These are phyloP conservation scores for Penicillium robsamsonii DNA, from an alignment of 495 filamentous ascomycete species.

Conservation along the genomic window DNA sequence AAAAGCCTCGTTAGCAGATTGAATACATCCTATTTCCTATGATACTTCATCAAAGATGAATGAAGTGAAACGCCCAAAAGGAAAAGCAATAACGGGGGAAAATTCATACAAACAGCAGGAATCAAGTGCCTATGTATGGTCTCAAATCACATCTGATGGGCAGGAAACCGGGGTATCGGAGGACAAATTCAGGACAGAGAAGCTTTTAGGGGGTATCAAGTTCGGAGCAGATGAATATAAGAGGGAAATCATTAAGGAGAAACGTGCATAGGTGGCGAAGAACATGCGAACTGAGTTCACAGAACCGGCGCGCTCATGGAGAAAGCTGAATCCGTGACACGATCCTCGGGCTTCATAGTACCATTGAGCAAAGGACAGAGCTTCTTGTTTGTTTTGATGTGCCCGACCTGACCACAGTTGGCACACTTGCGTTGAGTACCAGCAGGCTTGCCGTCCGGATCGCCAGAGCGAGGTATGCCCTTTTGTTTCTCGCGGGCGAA, in stretches of 20 bases:
- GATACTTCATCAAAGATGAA: neutral
- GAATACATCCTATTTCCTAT: neutral
- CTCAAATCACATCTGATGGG: neutral
- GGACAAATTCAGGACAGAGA: neutral
- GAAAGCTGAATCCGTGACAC: conserved; percentile 51
- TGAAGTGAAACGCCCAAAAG: neutral
- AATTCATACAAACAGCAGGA: neutral
- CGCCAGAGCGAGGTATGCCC: conserved; percentile 48
- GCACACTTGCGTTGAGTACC: conserved; percentile 92
- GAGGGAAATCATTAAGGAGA: neutral
- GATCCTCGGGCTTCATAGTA: conserved; percentile 70
- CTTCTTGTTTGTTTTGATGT: conserved; percentile 99
- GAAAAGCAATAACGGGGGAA: neutral
- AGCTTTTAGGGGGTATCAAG: conserved; percentile 12
- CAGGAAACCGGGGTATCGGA: conserved; percentile 8
- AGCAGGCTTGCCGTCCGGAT: conserved; percentile 49
- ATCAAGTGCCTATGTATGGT: neutral
- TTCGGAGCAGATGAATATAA: conserved; percentile 7
- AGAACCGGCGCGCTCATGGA: conserved; percentile 49
- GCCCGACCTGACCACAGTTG: conserved; percentile 91
- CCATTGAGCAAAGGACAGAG: conserved; percentile 91
- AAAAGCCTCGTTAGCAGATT: neutral
- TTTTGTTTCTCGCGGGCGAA: conserved; percentile 90
- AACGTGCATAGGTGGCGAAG: neutral
- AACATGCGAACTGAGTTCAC: conserved; percentile 12